phyloP scores from a whole-genome alignment of 257 asterid genomes.

The Buddleja alternifolia region DNA sequence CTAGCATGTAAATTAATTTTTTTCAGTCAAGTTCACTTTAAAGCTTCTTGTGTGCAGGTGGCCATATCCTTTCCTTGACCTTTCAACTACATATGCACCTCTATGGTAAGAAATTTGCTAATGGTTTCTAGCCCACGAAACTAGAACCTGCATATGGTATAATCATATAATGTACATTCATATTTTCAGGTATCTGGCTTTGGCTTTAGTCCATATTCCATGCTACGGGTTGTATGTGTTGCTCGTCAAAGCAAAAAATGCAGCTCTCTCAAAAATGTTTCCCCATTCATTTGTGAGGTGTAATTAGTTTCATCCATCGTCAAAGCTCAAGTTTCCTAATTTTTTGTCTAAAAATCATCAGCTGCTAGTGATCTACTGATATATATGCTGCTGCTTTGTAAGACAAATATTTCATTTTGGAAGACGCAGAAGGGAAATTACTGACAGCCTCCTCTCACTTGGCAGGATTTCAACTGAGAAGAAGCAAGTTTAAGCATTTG shows the following conservation, averaged over 20 bases:
- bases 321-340: not conserved
- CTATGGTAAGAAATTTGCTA: conserved; percentile 52
- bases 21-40: too few species aligned
- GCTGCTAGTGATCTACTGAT: too few species aligned
- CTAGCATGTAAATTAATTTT: too few species aligned
- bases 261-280: conserved; percentile 54
- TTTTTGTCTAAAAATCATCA: too few species aligned
- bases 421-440: not conserved
- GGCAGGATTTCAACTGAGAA: conserved; percentile 49
- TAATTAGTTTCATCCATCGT: conserved; percentile 26
- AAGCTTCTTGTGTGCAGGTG: conserved; percentile 58
- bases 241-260: conserved; percentile 61
- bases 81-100: conserved; percentile 78
- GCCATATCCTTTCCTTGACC: conserved; percentile 97
- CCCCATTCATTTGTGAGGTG: conserved; percentile 60
- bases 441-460: conserved; percentile 21
- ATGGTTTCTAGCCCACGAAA: not conserved
- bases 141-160: not conserved
- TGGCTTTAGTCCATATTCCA: conserved; percentile 74
- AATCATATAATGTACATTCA: not conserved
- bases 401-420: not conserved
- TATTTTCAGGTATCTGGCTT: conserved; percentile 65
- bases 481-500: conserved; percentile 36
- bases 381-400: too few species aligned
- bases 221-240: conserved; percentile 64